Evolutionary conservation across 305 asterid genomes (phyloP), one percentile per base, ranked within the genome.

Genomic region (Fraxinus dipetala): DNA sequence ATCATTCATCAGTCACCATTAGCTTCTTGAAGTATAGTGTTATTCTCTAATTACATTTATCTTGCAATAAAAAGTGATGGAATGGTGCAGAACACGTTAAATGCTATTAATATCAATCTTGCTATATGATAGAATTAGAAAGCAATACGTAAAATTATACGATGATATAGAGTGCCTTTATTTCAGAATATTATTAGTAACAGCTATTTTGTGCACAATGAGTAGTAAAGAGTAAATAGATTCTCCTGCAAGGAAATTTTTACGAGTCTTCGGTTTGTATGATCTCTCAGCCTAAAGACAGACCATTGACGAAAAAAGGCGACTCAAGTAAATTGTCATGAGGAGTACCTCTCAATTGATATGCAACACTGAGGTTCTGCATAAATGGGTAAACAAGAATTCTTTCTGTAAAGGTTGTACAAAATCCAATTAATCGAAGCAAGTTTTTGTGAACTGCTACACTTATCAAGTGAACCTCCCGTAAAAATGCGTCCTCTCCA

Each of bases 301-400:
- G 74, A 20, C 56, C 59, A 7, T 61, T 30, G 14, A 26, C 4
- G 20, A 28, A 22, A 38, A 75, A 75, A 76, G 31, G 61, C 30
- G 54, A 22, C 22, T 4, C 76, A 2, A 18, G 59, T 24, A 7
- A 31, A 4, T 11, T 35, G 18, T 18, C 20, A 22, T 2, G 51
- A 36, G 36, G 61, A 35, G 35, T 85, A 94, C 98, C 98, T 86
- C 98, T 87, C 78, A 95, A 87, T 61, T 90, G 95, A 90, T 93
- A 91, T 5, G 98, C 99, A 32, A 95, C 92, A 35, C 98, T 92
- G 80, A 93, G 94, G 84, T 95, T 93, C 70, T 85, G 95, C 98
- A 95, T 93, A 78, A 95, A 95, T 0, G 99, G 99, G 78, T 95
- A 95, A 36, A 95, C 98, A 4, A 93, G 98, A 73, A 95, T 90